Conservation (phyloP, 2,329 filamentous ascomycete species). For the Gaeumannomyces tritici region DNA sequence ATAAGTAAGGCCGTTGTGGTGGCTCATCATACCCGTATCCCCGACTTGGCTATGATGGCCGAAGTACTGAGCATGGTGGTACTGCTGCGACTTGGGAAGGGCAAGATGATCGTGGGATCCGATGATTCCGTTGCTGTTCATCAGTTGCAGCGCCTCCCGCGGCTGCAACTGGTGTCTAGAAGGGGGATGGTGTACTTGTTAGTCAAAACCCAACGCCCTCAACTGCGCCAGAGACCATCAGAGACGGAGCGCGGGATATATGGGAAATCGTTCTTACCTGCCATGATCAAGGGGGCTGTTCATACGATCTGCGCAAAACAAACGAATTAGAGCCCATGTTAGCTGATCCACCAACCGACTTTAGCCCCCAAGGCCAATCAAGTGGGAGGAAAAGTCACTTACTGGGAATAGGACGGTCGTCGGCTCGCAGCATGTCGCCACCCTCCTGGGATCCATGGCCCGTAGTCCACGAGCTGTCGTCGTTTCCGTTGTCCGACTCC, state of each 20-base stretch:
- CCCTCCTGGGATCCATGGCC: background rate
- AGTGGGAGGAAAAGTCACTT: background rate
- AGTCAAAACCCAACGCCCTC: background rate
- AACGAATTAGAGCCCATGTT: background rate
- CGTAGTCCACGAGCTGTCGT: background rate
- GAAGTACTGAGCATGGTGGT: background rate
- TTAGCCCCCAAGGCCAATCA: background rate
- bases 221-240: too few relatives aligned
- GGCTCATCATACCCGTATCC: background rate
- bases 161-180: conserved; percentile 6
- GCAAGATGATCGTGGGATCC: background rate
- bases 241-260: background rate
- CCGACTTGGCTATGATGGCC: background rate
- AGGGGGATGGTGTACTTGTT: background rate
- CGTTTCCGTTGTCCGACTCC: conserved; percentile 2
- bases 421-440: conserved; percentile 9
- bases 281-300: conserved; percentile 6
- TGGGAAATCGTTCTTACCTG: conserved; percentile 6
- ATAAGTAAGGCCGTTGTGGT: background rate
- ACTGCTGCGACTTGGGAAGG: background rate
- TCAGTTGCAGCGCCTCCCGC: conserved; percentile 9
- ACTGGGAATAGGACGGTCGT: conserved; percentile 3
- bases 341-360: background rate
- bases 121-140: conserved; percentile 10
- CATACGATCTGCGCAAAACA: background rate